These are phyloP conservation scores for Trichoderma sp. DNA, from an alignment of 2,329 filamentous ascomycete genomes.

Conservation along the genomic window DNA sequence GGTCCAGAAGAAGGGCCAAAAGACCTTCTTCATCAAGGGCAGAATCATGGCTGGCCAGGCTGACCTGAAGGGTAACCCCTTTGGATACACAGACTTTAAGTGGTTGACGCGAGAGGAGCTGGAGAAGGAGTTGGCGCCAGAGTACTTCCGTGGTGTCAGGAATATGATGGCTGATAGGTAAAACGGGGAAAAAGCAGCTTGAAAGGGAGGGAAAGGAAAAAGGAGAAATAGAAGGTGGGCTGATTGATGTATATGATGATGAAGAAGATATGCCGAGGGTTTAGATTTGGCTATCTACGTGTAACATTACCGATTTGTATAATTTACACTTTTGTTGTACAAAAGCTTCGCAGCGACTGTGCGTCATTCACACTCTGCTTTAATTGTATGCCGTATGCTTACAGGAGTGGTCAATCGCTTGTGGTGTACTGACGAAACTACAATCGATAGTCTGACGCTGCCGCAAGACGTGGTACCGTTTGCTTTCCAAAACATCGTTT, in stretches of 20 bases:
- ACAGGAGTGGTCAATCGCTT: background rate
- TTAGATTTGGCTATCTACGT: slow-evolving; percentile 1
- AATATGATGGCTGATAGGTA: slow-evolving; percentile 85
- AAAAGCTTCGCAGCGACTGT: slow-evolving; percentile 39
- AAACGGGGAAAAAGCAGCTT: background rate
- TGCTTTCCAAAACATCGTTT: background rate
- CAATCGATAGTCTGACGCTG: background rate
- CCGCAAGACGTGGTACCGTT: background rate
- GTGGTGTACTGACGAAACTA: background rate
- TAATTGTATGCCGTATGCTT: background rate
- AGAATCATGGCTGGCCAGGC: slow-evolving; percentile 97
- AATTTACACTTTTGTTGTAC: slow-evolving; percentile 23
- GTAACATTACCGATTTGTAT: slow-evolving; percentile 29
- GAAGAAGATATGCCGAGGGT: background rate
- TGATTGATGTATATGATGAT: slow-evolving; percentile 5
- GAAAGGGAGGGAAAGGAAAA: background rate
- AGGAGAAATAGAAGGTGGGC: background rate
- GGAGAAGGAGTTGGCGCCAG: slow-evolving; percentile 62
- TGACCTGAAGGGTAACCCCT: slow-evolving; percentile 70
- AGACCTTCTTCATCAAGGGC: slow-evolving; percentile 95
- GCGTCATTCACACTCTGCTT: background rate
- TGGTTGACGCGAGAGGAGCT: slow-evolving; percentile 94
- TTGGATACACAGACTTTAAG: slow-evolving; percentile 80
- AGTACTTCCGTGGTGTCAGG: slow-evolving; percentile 75
- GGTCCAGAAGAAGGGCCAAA: slow-evolving; percentile 63